phyloP scores from a whole-genome alignment of 768 basidiomycete genomes.

The Termitomyces bulborhizus region DNA sequence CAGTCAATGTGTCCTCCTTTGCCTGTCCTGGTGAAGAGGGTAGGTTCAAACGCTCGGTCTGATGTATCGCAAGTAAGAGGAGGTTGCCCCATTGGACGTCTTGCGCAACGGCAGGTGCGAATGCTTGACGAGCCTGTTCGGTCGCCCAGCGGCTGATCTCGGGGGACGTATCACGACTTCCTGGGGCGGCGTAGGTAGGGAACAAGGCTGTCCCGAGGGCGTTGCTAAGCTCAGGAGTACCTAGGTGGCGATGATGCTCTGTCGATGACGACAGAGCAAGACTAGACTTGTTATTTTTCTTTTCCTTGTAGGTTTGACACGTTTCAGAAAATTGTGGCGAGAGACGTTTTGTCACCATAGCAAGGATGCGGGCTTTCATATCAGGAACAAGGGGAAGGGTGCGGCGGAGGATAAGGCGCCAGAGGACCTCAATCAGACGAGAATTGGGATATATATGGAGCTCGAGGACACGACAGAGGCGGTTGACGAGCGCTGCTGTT shows the following conservation, averaged over 20 bases:
- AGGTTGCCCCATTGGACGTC: conserved; percentile 39
- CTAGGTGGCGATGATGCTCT: neutral
- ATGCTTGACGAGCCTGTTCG: conserved; percentile 17
- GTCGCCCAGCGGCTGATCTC: conserved; percentile 21
- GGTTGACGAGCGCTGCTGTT: conserved; percentile 23
- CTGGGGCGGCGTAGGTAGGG: conserved; percentile 13
- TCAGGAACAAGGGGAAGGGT: conserved; percentile 17
- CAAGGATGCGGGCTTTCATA: conserved; percentile 28
- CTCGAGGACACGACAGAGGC: conserved; percentile 31
- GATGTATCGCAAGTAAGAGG: conserved; percentile 28
- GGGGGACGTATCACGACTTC: neutral
- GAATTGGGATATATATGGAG: conserved; percentile 25
- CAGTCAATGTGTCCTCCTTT: neutral
- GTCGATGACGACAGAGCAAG: neutral
- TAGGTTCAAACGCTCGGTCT: conserved; percentile 5
- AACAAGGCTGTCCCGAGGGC: conserved; percentile 21
- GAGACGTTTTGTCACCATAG: conserved; percentile 28
- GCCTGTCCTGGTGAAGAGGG: neutral
- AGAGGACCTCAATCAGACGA: conserved; percentile 34
- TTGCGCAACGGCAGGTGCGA: conserved; percentile 23
- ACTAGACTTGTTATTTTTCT: neutral
- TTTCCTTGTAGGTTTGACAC: neutral
- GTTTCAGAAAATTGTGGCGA: neutral
- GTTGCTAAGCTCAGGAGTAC: conserved; percentile 12
- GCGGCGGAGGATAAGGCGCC: conserved; percentile 27